Conservation (phyloP, 495 filamentous ascomycete species). For the Evernia prunastri region DNA sequence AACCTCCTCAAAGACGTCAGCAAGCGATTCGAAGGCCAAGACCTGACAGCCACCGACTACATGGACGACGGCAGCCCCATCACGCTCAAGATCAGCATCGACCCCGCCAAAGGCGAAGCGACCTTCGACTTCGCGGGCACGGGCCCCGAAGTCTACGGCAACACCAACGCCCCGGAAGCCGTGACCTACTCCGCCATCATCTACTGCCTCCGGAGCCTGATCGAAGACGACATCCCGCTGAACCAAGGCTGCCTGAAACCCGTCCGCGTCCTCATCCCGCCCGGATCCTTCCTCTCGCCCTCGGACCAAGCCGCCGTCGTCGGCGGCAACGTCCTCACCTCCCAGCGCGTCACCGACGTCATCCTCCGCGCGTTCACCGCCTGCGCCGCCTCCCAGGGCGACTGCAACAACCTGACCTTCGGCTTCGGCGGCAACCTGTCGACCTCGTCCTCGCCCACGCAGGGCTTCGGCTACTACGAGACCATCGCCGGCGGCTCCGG, state of each 20-base stretch:
- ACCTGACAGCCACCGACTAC: conserved; percentile 68
- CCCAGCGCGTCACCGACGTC: conserved; percentile 71
- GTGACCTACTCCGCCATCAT: conserved; percentile 95
- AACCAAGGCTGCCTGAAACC: conserved; percentile 94
- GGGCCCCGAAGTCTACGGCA: conserved; percentile 87
- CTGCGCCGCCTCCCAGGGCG: conserved; percentile 85
- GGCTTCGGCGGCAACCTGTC: conserved; percentile 36
- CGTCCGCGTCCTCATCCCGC: conserved; percentile 78
- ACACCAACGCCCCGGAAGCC: conserved; percentile 91
- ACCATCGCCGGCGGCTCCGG: conserved; percentile 83
- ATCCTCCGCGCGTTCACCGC: conserved; percentile 86
- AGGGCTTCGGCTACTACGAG: conserved; percentile 94
- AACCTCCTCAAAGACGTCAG: conserved; percentile 75
- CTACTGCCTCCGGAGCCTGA: conserved; percentile 89
- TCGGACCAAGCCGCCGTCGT: conserved; percentile 87
- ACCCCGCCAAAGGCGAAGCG: conserved; percentile 74
- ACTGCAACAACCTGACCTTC: conserved; percentile 76
- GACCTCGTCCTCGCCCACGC: conserved; percentile 54
- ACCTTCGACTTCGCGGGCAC: conserved; percentile 89
- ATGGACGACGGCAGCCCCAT: conserved; percentile 96
- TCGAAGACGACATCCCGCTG: conserved; percentile 86
- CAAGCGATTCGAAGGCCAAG: conserved; percentile 67
- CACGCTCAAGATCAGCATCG: conserved; percentile 74
- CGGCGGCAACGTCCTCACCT: conserved; percentile 90
- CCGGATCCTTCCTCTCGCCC: conserved; percentile 75